Evolutionary conservation across 805 yeast genomes (phyloP).

Genomic region (Isabelozyma pseudorhagii): DNA sequence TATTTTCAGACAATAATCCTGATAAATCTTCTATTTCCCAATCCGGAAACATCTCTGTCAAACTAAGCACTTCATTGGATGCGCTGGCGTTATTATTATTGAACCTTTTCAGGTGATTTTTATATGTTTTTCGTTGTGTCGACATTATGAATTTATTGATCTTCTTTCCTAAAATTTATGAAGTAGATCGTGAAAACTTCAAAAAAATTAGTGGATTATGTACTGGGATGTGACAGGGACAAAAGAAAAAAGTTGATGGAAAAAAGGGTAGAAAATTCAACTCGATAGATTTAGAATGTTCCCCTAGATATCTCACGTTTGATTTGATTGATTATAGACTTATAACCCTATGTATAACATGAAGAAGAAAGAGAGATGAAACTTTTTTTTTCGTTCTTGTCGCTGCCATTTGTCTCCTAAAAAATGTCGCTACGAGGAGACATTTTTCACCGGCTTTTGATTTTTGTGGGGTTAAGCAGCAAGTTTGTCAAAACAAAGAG

Average conservation of each 20-base stretch:
- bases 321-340: neutral
- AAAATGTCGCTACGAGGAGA: neutral
- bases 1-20: slow-evolving; percentile 68
- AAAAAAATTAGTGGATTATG: neutral
- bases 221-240: neutral
- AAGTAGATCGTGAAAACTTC: neutral
- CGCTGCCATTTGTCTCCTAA: neutral
- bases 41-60: slow-evolving; percentile 88
- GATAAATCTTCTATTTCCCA: slow-evolving; percentile 87
- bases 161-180: neutral
- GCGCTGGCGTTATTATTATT: slow-evolving; percentile 20
- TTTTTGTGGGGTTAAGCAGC: too few relatives aligned
- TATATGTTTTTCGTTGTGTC: slow-evolving; percentile 38
- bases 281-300: neutral
- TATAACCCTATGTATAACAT: neutral
- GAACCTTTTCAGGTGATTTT: slow-evolving; percentile 46
- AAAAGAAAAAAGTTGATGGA: neutral
- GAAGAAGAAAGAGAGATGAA: neutral
- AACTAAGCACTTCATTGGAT: slow-evolving; percentile 45
- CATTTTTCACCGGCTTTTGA: neutral
- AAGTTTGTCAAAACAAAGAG: too few relatives aligned
- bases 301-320: neutral
- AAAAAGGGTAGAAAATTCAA: neutral
- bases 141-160: slow-evolving; percentile 10
- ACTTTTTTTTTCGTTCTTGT: neutral